Conservation (phyloP, 257 asterid genomes). For the Solanum pinnatisectum region DNA sequence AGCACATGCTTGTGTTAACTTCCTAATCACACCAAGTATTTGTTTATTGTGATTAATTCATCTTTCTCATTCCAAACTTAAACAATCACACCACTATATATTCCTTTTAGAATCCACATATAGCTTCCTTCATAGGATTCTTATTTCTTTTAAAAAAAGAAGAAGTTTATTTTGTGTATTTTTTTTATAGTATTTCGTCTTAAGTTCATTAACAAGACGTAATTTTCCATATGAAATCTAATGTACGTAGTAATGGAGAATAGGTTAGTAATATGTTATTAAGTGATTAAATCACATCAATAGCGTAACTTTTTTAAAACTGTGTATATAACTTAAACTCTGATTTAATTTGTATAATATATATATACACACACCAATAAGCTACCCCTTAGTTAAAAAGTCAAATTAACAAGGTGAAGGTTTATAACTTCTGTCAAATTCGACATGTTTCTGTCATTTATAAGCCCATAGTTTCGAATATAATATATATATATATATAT, state of each 20-base stretch:
- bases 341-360: background rate
- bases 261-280: background rate
- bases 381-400: background rate
- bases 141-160: background rate
- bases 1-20: slow-evolving; percentile 42
- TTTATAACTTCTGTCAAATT: background rate
- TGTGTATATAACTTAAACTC: background rate
- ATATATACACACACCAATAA: too few relatives aligned
- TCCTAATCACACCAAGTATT: slow-evolving; percentile 19
- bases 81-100: background rate
- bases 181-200: background rate
- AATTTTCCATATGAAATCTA: background rate
- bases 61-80: background rate
- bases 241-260: background rate
- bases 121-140: background rate
- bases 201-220: background rate
- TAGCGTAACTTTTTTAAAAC: background rate
- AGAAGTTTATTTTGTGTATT: background rate
- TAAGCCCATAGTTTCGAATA: background rate
- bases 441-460: background rate
- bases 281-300: background rate
- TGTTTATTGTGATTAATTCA: slow-evolving; percentile 1
- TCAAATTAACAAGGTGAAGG: background rate
- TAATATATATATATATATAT: too few relatives aligned
- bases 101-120: background rate